phyloP scores from a whole-genome alignment of 1,284 basidiomycete species.

The Papiliotrema nemorosa region DNA sequence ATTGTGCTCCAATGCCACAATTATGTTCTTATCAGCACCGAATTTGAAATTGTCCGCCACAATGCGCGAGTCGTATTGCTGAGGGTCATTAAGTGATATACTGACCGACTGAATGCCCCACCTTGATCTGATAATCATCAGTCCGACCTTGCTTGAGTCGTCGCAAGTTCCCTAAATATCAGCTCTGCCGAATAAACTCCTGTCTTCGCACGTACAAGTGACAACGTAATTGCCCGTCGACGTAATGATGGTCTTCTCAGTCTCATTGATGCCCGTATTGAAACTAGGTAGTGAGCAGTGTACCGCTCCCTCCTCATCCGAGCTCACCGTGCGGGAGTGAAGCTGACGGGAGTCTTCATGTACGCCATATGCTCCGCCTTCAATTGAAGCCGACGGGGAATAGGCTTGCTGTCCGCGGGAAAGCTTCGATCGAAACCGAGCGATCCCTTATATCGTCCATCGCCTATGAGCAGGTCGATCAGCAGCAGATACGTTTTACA shows the following conservation, averaged over 20 bases:
- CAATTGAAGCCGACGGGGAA: constrained; percentile 83
- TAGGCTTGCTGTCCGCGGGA: constrained; percentile 89
- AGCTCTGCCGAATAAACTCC: background rate
- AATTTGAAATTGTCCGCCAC: constrained; percentile 97
- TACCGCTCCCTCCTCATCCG: no score
- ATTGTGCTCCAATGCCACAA: constrained; percentile 92
- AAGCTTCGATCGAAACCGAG: constrained; percentile 93
- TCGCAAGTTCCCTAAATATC: constrained; percentile 68
- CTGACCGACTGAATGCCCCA: constrained; percentile 31
- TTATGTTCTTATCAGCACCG: constrained; percentile 91
- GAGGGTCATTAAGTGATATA: constrained; percentile 12
- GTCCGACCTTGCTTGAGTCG: constrained; percentile 88
- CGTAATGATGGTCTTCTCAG: constrained; percentile 94
- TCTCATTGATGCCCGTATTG: constrained; percentile 79
- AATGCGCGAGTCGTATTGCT: constrained; percentile 81
- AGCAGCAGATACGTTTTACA: constrained; percentile 92
- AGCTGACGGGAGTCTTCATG: constrained; percentile 84
- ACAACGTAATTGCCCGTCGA: constrained; percentile 93
- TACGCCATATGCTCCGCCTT: constrained; percentile 90
- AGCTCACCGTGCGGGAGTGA: constrained; percentile 79
- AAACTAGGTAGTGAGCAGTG: constrained; percentile 59
- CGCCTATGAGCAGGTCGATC: constrained; percentile 92
- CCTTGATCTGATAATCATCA: constrained; percentile 94
- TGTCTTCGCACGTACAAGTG: constrained; percentile 65
- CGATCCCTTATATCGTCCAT: constrained; percentile 79